Base-by-base conservation (phyloP, 2,329 filamentous ascomycete species). In the Penicillium sp. region DNA sequence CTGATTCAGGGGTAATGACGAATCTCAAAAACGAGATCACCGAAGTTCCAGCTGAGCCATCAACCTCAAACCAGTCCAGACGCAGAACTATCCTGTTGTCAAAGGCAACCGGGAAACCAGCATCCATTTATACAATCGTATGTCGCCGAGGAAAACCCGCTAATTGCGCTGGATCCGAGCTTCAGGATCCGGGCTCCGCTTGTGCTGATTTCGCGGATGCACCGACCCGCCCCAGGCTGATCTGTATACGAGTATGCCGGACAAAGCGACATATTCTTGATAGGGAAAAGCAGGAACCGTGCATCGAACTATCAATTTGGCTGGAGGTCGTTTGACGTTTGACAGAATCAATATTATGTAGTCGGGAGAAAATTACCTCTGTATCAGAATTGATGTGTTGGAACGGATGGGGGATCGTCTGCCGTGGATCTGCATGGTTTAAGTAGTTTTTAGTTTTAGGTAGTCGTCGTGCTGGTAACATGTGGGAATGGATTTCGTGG, bases 341-440 rank as follows among this genome's bases (percentile, higher is more conserved):
- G 38, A 12, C 2, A 12, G 22, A 39, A n/a, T 31, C 24, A 34
- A 28, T n/a, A 29, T 26, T 21, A 34, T 10, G 22, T 26, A 37
- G 19, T 13, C 17, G 22, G 28, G 9, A n/a, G 12, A 48, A 48
- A 51, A 51, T 51, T 51, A 51, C 44, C 45, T 43, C 45, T 43
- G 44, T 51, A 21, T 51, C 49, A 51, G 45, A 51, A 43, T 37
- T 45, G 49, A 51, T 51, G 39, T 51, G 49, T 51, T 50, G 43
- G 43, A 47, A 46, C 9, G 28, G 41, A 46, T 45, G 41, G 34
- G 41, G 13, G 38, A 48, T 38, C 45, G 2, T 21, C 31, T 43
- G 42, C 35, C 24, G 48, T 26, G 43, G 48, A 50, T 35, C 48
- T 50, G 48, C 48, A 50, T 42, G 48, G 37, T 33, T 50, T 41